A percentile compares a stretch with the other conserved stretches of the same genome.
Conservation (phyloP, 345 rosid genomes). For the Murraya koenigii region DNA sequence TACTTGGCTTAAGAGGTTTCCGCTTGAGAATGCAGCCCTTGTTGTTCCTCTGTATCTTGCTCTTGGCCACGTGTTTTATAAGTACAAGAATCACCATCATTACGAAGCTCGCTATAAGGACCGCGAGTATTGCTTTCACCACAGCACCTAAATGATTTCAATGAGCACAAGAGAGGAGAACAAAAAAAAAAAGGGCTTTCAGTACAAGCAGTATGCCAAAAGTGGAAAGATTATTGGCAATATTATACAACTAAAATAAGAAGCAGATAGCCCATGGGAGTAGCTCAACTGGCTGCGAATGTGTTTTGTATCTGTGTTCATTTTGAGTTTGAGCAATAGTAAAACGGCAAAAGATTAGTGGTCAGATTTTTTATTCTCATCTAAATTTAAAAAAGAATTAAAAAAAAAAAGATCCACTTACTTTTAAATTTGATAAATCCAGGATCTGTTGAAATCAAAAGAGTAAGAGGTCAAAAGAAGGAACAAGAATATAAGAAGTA, state of each 20-base stretch:
- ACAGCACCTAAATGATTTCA: conserved; percentile 26
- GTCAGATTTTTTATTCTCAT: no score
- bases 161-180: not conserved
- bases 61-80: conserved; percentile 30
- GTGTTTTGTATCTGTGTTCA: no score
- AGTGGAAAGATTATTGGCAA: not conserved
- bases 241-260: no score
- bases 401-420: conserved; percentile 25
- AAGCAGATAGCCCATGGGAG: no score
- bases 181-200: not conserved
- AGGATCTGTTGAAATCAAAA: conserved; percentile 34
- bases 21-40: not conserved
- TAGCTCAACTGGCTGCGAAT: no score
- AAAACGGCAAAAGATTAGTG: no score
- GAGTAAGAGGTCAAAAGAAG: not conserved
- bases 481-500: not conserved
- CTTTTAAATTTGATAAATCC: conserved; percentile 42
- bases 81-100: conserved; percentile 33
- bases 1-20: conserved; percentile 4
- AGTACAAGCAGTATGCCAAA: not conserved
- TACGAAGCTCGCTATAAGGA: conserved; percentile 18
- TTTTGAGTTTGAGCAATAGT: no score
- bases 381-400: no score
- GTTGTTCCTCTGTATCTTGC: conserved; percentile 13
- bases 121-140: conserved; percentile 24